These are phyloP conservation scores for Metarhizium brunneum DNA, from an alignment of 2,329 filamentous ascomycete genomes.

Conservation along the genomic window DNA sequence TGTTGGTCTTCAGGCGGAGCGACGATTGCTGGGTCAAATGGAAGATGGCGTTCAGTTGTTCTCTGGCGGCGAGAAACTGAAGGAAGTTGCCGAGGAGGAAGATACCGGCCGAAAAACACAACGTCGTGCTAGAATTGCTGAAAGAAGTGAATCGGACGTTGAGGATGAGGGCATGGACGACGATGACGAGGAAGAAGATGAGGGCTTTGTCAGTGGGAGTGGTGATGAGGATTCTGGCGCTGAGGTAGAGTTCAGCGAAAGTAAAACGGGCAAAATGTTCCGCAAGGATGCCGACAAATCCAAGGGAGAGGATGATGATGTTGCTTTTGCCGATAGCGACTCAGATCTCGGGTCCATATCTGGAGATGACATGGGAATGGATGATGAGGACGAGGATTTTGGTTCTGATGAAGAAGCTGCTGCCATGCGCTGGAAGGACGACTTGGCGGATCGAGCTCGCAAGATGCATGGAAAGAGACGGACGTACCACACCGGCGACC, in stretches of 20 bases:
- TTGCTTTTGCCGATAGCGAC: slow-evolving; percentile 93
- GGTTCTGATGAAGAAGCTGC: slow-evolving; percentile 61
- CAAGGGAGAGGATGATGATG: slow-evolving; percentile 59
- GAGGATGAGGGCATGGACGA: slow-evolving; percentile 35
- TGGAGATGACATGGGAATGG: slow-evolving; percentile 33
- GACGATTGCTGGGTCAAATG: slow-evolving; percentile 71
- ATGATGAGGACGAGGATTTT: slow-evolving; percentile 35
- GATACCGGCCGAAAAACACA: slow-evolving; percentile 53
- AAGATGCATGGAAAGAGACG: slow-evolving; percentile 60
- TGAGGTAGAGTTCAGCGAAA: slow-evolving; percentile 48
- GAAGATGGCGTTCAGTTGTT: slow-evolving; percentile 82
- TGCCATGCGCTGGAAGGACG: slow-evolving; percentile 76
- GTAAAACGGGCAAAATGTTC: slow-evolving; percentile 53
- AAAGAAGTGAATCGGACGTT: slow-evolving; percentile 49
- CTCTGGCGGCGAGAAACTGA: slow-evolving; percentile 62
- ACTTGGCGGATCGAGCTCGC: slow-evolving; percentile 67
- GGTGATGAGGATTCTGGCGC: slow-evolving; percentile 40
- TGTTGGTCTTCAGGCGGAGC: slow-evolving; percentile 75
- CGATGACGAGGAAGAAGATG: slow-evolving; percentile 27
- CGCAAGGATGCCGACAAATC: slow-evolving; percentile 41
- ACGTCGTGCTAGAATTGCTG: slow-evolving; percentile 47
- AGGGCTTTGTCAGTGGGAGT: slow-evolving; percentile 46
- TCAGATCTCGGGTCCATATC: slow-evolving; percentile 91
- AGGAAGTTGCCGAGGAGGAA: slow-evolving; percentile 40
- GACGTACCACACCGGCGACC: slow-evolving; percentile 69